These are phyloP conservation scores for Pichia terricola DNA, from an alignment of 1,139 yeast species.

Conservation along the genomic window DNA sequence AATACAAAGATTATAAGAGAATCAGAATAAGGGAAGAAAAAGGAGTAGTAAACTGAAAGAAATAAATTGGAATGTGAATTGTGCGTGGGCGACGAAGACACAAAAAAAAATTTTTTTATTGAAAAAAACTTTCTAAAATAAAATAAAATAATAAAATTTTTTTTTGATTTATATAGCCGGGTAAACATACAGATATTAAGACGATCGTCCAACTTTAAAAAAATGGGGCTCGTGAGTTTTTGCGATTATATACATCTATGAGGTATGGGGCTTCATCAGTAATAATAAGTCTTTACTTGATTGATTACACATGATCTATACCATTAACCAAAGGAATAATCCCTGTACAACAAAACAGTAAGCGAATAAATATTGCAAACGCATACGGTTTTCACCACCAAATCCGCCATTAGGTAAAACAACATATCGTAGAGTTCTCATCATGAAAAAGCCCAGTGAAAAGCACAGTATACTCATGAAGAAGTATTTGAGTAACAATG, in stretches of 20 bases:
- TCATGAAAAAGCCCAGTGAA: conserved; percentile 57
- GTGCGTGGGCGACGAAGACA: background rate
- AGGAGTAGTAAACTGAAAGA: background rate
- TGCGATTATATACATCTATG: no score
- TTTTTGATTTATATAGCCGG: no score
- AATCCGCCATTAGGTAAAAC: conserved; percentile 53
- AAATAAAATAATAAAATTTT: no score
- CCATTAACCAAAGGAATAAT: conserved; percentile 26
- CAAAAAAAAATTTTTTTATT: background rate
- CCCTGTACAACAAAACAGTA: conserved; percentile 82
- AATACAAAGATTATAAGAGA: background rate
- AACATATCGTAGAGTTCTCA: conserved; percentile 78
- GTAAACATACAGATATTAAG: no score
- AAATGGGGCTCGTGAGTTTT: no score
- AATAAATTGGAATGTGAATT: background rate
- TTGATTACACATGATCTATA: background rate
- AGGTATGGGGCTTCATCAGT: no score
- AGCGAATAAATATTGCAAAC: conserved; percentile 74
- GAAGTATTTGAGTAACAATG: conserved; percentile 31
- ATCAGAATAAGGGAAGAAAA: background rate
- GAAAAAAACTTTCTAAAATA: no score
- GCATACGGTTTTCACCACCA: conserved; percentile 41
- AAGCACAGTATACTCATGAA: conserved; percentile 21
- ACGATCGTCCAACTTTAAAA: no score
- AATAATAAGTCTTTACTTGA: no score